Evolutionary conservation across 768 basidiomycete species (phyloP), one percentile per base, ranked within the genome.

Genomic region (Suillus subluteus): DNA sequence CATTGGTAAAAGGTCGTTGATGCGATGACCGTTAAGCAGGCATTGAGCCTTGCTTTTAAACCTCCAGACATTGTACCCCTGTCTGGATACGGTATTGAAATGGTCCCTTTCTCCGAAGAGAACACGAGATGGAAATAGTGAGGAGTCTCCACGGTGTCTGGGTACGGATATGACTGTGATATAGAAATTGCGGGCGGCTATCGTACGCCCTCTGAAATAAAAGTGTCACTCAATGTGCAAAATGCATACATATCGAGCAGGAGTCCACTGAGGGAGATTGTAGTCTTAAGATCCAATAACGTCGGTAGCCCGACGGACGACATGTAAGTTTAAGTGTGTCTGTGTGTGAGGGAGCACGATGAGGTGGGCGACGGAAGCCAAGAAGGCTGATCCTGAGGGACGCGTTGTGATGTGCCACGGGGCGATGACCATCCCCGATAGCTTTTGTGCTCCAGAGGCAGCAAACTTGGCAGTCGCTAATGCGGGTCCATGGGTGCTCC

Each of bases 381-480:
- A 73, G 68, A 81, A 81, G 5, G 70, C 67, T 1, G 70, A 50
- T 6, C 82, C 81, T 15, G 26, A 52, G 26, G 50, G 6, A 26
- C 13, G 6, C 15, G 4, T 26, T 74, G 73, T n/a, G 54, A 38
- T 11, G 68, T 78, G 21, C 72, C 72, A 26, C 68, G 75, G 37
- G 82, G 63, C 3, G 75, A 73, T 54, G 74, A 76, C 81, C 81
- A 82, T 9, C 4, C 82, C 81, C 11, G 73, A 74, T 32, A 82
- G 70, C 61, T 5, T 23, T 44, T 15, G 58, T 67, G 23, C 48
- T 40, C 66, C 68, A 69, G 74, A 35, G 62, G 71, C 59, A 77
- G 80, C 18, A 62, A 76, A 76, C 78, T 41, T 15, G 8, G 16
- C 2, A 16, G 26, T 23, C 18, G 23, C 7, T 15, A 2, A 18